Evolutionary conservation across 1,284 basidiomycete genomes (phyloP).

Genomic region (Microbotryomycetes sp.): DNA sequence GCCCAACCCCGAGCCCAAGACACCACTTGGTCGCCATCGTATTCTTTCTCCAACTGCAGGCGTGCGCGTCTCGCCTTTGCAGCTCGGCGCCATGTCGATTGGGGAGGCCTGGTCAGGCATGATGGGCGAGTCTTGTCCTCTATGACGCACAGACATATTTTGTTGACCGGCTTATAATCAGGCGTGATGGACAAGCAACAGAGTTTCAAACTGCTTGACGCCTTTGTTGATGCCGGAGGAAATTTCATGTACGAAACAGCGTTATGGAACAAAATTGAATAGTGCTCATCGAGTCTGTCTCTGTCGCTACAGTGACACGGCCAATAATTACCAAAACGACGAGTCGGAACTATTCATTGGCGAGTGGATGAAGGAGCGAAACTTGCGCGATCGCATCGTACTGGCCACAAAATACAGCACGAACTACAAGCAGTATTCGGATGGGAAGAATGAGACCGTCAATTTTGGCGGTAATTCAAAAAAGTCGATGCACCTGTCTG

Average conservation of each 20-base stretch:
- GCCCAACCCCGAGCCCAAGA: conserved; percentile 21
- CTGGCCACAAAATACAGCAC: conserved; percentile 47
- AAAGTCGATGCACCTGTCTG: conserved; percentile 44
- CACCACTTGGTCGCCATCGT: conserved; percentile 44
- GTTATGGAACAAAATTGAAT: too few species aligned
- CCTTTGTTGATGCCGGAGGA: conserved; percentile 42
- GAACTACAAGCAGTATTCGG: conserved; percentile 37
- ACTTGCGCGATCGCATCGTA: conserved; percentile 51
- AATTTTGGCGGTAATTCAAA: conserved; percentile 49
- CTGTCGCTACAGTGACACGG: conserved; percentile 12
- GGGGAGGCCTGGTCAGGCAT: too few species aligned
- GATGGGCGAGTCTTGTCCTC: too few species aligned
- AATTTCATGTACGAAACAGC: conserved; percentile 39
- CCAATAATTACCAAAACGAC: too few species aligned
- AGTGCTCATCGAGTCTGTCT: conserved; percentile 3
- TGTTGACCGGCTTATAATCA: too few species aligned
- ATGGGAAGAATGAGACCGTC: conserved; percentile 32
- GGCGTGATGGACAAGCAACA: conserved; percentile 47
- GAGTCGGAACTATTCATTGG: conserved; percentile 52
- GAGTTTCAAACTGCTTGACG: conserved; percentile 49
- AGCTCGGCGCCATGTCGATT: conserved; percentile 50
- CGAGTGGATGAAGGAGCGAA: conserved; percentile 51
- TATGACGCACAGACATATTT: too few species aligned
- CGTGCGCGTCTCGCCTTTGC: conserved; percentile 48
- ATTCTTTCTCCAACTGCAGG: conserved; percentile 45